Base-by-base conservation (phyloP, 768 basidiomycete genomes). In the Xerocomellus amylosporus region DNA sequence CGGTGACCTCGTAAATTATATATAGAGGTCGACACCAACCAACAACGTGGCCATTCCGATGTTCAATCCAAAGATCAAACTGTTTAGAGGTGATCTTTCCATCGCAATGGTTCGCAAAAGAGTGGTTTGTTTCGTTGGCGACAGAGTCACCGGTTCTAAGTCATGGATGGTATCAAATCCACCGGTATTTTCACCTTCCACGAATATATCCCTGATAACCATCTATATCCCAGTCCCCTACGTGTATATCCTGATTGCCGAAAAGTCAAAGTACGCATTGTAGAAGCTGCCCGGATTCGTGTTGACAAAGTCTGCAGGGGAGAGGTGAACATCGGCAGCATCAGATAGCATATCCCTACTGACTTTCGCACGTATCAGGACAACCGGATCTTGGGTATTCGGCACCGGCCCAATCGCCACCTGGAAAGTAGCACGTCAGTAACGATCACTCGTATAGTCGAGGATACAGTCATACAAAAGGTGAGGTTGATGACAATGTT, bases 181-280 rank as follows among this genome's bases (percentile, higher is more conserved):
- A 2, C 38, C 30, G 14, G 38, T 46, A 54, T 53, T 38, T 38
- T n/a, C 55, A 31, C 36, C 46, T 36, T 54, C 47, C 15, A 34
- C 13, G 26, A 26, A 50, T 39, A 22, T 33, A 42, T 22, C 31
- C 52, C 38, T 10, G 24, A 34, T 44, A 10, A n/a, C 20, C 36
- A 44, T 36, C 31, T n/a, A 17, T 40, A 26, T 22, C 48, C 9
- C 34, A 39, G 19, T 46, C 19, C 50, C 10, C 59, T 66, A 77
- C 26, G 64, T 70, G 67, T 82, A 84, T 30, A 83, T 71, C 54
- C 77, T 79, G 49, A 90, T 68, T 46, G 79, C 80, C 44, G 78
- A 76, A 66, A 92, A 79, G 41, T 88, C 81, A 72, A 88, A 91
- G 74, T 83, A 90, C 0, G 90, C 87, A 31, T 86, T 73, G 10